phyloP scores from a whole-genome alignment of 1,139 yeast species.

The Keqinozyma sinolaborantium region DNA sequence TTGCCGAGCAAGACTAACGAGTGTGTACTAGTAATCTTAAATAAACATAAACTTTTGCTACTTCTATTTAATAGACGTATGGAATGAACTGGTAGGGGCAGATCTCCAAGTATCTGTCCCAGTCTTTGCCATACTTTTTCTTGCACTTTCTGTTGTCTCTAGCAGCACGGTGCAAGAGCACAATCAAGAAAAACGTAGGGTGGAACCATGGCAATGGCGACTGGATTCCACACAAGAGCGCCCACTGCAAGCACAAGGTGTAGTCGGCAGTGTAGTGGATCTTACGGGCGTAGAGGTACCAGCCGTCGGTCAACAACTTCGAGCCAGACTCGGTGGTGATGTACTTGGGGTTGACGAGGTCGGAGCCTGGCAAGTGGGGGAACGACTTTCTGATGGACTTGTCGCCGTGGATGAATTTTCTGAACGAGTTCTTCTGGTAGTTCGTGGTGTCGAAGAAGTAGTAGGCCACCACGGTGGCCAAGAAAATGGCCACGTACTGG shows the following conservation, averaged over 20 bases:
- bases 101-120: slow-evolving; percentile 80
- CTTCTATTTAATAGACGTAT: slow-evolving; percentile 52
- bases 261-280: slow-evolving; percentile 95
- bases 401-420: slow-evolving; percentile 85
- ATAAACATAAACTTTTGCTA: background rate
- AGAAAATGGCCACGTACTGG: slow-evolving; percentile 55
- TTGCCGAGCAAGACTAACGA: slow-evolving; percentile 87
- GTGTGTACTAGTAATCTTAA: slow-evolving; percentile 1
- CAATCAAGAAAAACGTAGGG: slow-evolving; percentile 85
- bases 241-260: slow-evolving; percentile 88
- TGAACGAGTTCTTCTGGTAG: slow-evolving; percentile 92
- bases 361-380: slow-evolving; percentile 88
- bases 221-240: slow-evolving; percentile 78
- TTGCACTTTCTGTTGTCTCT: slow-evolving; percentile 86
- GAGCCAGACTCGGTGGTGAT: slow-evolving; percentile 85
- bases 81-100: slow-evolving; percentile 96
- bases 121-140: slow-evolving; percentile 87
- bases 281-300: slow-evolving; percentile 91
- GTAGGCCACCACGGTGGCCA: slow-evolving; percentile 47
- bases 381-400: slow-evolving; percentile 72
- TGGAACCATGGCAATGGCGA: slow-evolving; percentile 96
- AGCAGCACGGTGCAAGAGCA: slow-evolving; percentile 79
- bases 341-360: slow-evolving; percentile 77
- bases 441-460: slow-evolving; percentile 93
- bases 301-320: slow-evolving; percentile 82